A percentile compares a stretch with the other conserved stretches of the same genome.
These are phyloP conservation scores for Leucocoprinus birnbaumii DNA, from an alignment of 768 basidiomycete species.

Conservation along the genomic window DNA sequence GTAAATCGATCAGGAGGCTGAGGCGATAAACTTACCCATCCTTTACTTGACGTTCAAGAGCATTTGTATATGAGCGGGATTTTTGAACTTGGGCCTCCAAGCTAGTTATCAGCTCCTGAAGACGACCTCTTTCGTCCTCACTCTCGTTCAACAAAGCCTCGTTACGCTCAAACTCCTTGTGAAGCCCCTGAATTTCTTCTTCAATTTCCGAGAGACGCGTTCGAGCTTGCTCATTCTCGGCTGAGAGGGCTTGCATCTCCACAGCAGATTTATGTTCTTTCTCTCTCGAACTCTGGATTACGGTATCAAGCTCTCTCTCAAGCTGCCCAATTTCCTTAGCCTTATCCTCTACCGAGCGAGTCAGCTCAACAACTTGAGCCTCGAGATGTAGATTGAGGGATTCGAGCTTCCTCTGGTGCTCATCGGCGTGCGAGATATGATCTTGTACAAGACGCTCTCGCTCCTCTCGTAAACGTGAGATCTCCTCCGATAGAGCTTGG, in stretches of 20 bases:
- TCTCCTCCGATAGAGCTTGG: conserved; percentile 14
- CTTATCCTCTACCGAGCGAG: conserved; percentile 33
- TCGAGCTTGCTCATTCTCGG: conserved; percentile 27
- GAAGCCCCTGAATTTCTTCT: conserved; percentile 31
- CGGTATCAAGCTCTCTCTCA: conserved; percentile 33
- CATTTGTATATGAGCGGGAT: conserved; percentile 54
- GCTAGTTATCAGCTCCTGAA: conserved; percentile 55
- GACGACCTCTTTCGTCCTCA: conserved; percentile 46
- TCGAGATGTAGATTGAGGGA: conserved; percentile 32
- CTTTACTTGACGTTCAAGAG: conserved; percentile 59
- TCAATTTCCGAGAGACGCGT: conserved; percentile 31
- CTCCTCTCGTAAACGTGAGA: conserved; percentile 21
- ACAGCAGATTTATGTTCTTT: conserved; percentile 29
- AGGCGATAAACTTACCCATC: conserved; percentile 45
- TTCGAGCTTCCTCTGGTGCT: conserved; percentile 24
- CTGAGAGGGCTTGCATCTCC: conserved; percentile 26
- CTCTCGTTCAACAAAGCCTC: conserved; percentile 30
- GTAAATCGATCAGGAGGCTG: not conserved
- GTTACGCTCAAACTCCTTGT: conserved; percentile 38
- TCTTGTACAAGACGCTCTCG: conserved; percentile 31
- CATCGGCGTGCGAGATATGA: conserved; percentile 19
- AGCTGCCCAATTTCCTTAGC: conserved; percentile 37
- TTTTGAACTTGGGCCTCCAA: conserved; percentile 68
- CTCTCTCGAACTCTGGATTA: conserved; percentile 28
- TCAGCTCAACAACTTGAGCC: conserved; percentile 30